Percentiles rank a stretch among this genome's conserved stretches.
phyloP scores from a whole-genome alignment of 2,329 filamentous ascomycete genomes.

The Macrophomina phaseolina region DNA sequence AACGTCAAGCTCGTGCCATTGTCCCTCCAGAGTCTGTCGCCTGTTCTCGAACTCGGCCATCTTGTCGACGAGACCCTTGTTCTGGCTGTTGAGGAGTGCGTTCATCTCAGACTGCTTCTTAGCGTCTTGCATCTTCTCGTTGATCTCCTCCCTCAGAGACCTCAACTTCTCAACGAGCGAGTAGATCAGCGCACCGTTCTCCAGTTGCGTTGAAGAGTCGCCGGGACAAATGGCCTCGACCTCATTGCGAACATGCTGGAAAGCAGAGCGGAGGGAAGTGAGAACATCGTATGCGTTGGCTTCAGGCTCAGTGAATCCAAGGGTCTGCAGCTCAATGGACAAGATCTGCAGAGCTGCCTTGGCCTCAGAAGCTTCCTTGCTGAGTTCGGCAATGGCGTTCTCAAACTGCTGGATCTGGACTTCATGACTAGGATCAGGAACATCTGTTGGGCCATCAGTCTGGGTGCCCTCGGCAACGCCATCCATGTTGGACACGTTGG shows the following conservation, averaged over 20 bases:
- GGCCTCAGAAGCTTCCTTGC: slow-evolving; percentile 45
- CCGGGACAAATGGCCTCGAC: slow-evolving; percentile 50
- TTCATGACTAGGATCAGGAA: slow-evolving; percentile 32
- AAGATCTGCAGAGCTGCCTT: slow-evolving; percentile 50
- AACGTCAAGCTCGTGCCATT: slow-evolving; percentile 44
- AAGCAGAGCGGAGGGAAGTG: slow-evolving; percentile 48
- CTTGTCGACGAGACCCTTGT: slow-evolving; percentile 43
- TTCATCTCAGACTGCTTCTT: slow-evolving; percentile 44
- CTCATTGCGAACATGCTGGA: slow-evolving; percentile 46
- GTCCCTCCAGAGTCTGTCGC: slow-evolving; percentile 43
- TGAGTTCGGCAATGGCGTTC: slow-evolving; percentile 47
- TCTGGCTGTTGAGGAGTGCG: slow-evolving; percentile 44
- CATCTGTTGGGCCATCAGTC: slow-evolving; percentile 24
- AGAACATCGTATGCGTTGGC: slow-evolving; percentile 43
- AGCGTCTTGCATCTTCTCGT: slow-evolving; percentile 39
- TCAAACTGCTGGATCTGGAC: slow-evolving; percentile 44
- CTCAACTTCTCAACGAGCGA: slow-evolving; percentile 49
- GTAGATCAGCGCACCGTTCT: slow-evolving; percentile 47
- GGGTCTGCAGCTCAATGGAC: slow-evolving; percentile 50
- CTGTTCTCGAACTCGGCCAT: slow-evolving; percentile 44
- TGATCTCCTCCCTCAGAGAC: slow-evolving; percentile 36
- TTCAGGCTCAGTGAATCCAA: slow-evolving; percentile 47
- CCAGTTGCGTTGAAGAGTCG: slow-evolving; percentile 42
- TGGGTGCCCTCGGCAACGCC: slow-evolving; percentile 27
- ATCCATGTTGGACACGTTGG: slow-evolving; percentile 5